phyloP scores from a whole-genome alignment of 2,329 filamentous ascomycete genomes.

The Septoria linicola region DNA sequence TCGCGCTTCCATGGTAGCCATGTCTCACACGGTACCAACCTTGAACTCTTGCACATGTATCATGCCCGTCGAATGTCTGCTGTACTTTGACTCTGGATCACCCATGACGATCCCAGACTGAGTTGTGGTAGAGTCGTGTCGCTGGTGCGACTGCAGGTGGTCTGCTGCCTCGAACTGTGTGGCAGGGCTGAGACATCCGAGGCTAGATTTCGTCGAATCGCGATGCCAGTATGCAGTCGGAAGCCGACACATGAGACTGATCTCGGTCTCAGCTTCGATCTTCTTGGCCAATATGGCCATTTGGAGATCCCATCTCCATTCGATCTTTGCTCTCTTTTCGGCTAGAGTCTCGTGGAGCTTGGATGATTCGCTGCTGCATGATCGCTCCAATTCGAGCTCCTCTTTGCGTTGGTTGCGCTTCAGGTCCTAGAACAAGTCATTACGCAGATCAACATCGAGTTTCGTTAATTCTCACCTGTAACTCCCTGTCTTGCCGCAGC shows the following conservation, averaged over 20 bases:
- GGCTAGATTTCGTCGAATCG: not conserved
- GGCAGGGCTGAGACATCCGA: slow-evolving; percentile 5
- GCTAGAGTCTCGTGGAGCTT: slow-evolving; percentile 32
- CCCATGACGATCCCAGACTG: not conserved
- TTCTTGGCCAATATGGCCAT: slow-evolving; percentile 42
- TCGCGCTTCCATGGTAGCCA: too few species aligned
- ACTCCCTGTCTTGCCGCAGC: slow-evolving; percentile 43
- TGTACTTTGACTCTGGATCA: slow-evolving; percentile 8
- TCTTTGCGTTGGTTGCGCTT: slow-evolving; percentile 38
- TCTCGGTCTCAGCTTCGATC: slow-evolving; percentile 21
- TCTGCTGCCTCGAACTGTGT: not conserved
- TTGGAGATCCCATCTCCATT: slow-evolving; percentile 42
- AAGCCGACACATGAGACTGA: slow-evolving; percentile 10
- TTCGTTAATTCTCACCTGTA: slow-evolving; percentile 20
- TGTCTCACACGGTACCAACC: slow-evolving; percentile 3
- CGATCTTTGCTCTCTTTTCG: slow-evolving; percentile 36
- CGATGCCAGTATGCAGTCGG: slow-evolving; percentile 22
- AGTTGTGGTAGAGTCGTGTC: slow-evolving; percentile 13
- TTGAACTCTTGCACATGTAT: slow-evolving; percentile 16
- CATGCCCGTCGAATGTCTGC: slow-evolving; percentile 1
- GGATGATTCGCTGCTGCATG: slow-evolving; percentile 26
- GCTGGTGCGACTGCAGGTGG: not conserved
- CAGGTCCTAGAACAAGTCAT: slow-evolving; percentile 31
- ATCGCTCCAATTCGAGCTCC: slow-evolving; percentile 37
- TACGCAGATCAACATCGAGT: too few species aligned